Evolutionary conservation across 805 yeast genomes (phyloP), one percentile per base, ranked within the genome.

Genomic region (Yamadazyma nakazawae): DNA sequence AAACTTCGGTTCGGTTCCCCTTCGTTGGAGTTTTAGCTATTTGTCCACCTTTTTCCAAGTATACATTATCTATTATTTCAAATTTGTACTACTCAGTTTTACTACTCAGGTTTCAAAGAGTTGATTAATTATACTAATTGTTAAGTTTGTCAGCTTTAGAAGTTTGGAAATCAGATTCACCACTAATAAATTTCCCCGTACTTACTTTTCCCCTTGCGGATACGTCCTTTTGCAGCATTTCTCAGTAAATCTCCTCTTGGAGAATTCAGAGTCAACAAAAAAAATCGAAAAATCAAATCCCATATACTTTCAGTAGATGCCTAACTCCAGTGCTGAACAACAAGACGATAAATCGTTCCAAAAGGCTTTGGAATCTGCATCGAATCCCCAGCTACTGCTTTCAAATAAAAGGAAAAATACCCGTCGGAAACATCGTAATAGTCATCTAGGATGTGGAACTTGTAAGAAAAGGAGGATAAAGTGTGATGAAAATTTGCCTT

Each of bases 391-490:
- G 31, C 43, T 50, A 37, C 53, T 36, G 26, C 40, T 52, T 16
- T 43, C 53, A 26, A 46, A 51, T 41, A 55, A 56, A 43, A 70
- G 66, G 60, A 73, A 72, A 58, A 70, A 67, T 57, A 70, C 78
- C 7, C 67, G 88, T 55, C 69, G 85, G 55, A 74, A 76, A 49
- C 89, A 84, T 62, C 70, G 83, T 48, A 84, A 84, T 64, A 82
- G 88, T 6, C 89, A 84, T 56, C 59, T 78, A 43, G 92, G 94
- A n/a, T 85, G 94, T 64, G 81, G 79, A 2, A 80, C 82, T 18
- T 76, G 81, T 53, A 76, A 76, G 44, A 75, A 72, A 47, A 63
- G 81, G 47, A 61, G 81, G 35, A 76, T 76, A 58, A 76, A 76
- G 51, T 76, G 81, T 57, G 78, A 74, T 54, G 80, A 76, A 49